Evolutionary conservation across 176 grass and related monocot genomes (phyloP), one percentile per base, ranked within the genome.

Genomic region (Otatea glauca): DNA sequence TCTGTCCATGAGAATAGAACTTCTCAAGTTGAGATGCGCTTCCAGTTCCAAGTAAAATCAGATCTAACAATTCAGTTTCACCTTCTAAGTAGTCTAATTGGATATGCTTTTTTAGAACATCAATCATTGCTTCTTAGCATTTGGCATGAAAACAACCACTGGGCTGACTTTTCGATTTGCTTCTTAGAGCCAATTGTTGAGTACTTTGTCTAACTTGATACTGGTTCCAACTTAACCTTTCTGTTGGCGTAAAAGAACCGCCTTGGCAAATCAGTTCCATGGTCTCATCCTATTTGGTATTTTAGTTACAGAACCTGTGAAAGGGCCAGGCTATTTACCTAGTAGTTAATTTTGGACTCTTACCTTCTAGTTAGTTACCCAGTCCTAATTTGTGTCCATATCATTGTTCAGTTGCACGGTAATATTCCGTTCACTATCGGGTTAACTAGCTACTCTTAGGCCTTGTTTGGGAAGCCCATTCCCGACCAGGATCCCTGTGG

Each of bases 201-300:
- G 63, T 16, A 43, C 38, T 68, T 69, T 55, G 21, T 17, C 53
- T 63, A 44, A 45, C 4, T 23, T 77, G 39, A 77, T 63, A 15
- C 39, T 44, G 50, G 32, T 77, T 88, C 6, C 64, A 23, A 62
- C 1, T 50, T 63, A 51, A 50, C 16, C 29, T 51, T 56, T 85
- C 4, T 75, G 53, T 61, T 55, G 9, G 5, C 59, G 15, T 84
- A 55, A 88, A 18, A 82, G 59, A 11, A 82, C 66, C 53, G 4
- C 48, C 75, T 79, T 64, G 6, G 48, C 35, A 14, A 73, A 55
- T 78, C 0, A 3, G 17, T 12, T 73, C 23, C 11, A 58, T 25
- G 64, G 9, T 66, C 24, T 66, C 15, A 5, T 55, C 3, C 37
- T 84, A 65, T 77, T 53, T 65, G 49, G 60, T 66, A 45, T 78